Conservation (phyloP, 169 alveolate species). For the Plasmodium gallinaceum region DNA sequence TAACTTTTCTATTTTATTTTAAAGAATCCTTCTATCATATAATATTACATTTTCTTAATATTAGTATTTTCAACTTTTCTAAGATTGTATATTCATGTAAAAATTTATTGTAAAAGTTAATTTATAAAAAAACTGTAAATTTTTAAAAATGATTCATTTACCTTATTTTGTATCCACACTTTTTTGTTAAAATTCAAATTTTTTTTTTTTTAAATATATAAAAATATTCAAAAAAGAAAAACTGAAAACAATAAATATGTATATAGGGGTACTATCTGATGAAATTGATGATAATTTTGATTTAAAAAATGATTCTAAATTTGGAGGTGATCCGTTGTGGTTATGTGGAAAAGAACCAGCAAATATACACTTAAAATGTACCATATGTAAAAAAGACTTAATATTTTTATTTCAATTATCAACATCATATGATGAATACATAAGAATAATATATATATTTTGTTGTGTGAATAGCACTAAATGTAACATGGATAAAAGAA, state of each 20-base stretch:
- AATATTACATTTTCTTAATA: too few relatives aligned
- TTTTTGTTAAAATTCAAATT: background rate
- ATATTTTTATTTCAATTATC: constrained; percentile 72
- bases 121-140: too few relatives aligned
- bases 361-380: constrained; percentile 43
- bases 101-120: too few relatives aligned
- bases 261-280: constrained; percentile 57
- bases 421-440: constrained; percentile 64
- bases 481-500: constrained; percentile 61
- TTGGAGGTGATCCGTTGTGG: constrained; percentile 74
- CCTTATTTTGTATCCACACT: background rate
- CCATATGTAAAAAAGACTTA: constrained; percentile 34
- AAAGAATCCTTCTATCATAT: too few relatives aligned
- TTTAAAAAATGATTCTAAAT: constrained; percentile 65
- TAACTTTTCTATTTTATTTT: too few relatives aligned
- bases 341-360: constrained; percentile 46
- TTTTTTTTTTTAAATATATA: background rate
- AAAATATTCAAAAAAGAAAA: background rate
- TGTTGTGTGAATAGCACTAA: constrained; percentile 61
- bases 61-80: too few relatives aligned
- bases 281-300: constrained; percentile 59
- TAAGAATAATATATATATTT: constrained; percentile 56
- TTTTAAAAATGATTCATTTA: background rate
- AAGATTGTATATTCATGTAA: too few relatives aligned
- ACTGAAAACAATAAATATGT: constrained; percentile 28